These are phyloP conservation scores for Brassica rapa DNA, from an alignment of 345 rosid genomes.

Conservation along the genomic window DNA sequence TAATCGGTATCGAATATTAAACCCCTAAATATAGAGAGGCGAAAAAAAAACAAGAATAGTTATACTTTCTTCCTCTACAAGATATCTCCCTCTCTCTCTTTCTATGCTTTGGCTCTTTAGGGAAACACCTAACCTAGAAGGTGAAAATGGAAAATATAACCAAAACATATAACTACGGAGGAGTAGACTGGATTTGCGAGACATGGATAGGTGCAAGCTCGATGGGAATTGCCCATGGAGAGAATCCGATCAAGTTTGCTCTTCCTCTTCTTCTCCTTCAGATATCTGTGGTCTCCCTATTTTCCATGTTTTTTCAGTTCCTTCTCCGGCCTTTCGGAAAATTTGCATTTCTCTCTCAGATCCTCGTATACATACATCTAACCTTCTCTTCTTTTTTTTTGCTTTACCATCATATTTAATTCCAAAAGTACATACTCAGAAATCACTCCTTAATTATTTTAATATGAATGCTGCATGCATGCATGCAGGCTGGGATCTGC, in stretches of 20 bases:
- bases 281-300: conserved; percentile 29
- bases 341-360: conserved; percentile 42
- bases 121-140: conserved; percentile 6
- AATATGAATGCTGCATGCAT: not conserved
- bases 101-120: conserved; percentile 24
- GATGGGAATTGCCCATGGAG: not conserved
- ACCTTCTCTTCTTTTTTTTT: not conserved
- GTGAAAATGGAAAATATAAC: conserved; percentile 29
- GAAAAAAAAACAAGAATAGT: not conserved
- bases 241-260: conserved; percentile 16
- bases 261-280: conserved; percentile 40
- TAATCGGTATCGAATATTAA: conserved; percentile 3
- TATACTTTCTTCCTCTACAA: conserved; percentile 19
- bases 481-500: conserved; percentile 47
- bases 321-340: conserved; percentile 44
- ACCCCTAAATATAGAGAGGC: conserved; percentile 26
- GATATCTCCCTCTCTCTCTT: not conserved
- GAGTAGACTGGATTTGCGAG: conserved; percentile 30
- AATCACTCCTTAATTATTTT: not conserved
- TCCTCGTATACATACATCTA: conserved; percentile 25
- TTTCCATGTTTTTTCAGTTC: conserved; percentile 31
- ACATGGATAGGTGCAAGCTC: conserved; percentile 25
- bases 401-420: not conserved
- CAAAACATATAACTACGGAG: conserved; percentile 2
- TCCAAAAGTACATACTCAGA: too few species aligned